phyloP scores from a whole-genome alignment of 73 alveolate species.

The Paramecium bursaria region DNA sequence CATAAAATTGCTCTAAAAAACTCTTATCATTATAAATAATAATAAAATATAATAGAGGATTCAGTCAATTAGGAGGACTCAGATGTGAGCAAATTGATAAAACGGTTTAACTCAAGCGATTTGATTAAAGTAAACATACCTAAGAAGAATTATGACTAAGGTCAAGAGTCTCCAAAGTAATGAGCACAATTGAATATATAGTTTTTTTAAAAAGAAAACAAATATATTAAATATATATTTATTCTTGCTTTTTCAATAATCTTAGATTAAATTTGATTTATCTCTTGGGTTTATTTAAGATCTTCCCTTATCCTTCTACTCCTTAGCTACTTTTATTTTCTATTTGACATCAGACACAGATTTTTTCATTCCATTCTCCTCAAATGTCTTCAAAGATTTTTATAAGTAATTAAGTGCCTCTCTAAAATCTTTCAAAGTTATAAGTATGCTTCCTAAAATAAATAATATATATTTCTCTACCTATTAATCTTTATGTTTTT shows the following conservation, averaged over 20 bases:
- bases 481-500: conserved; percentile 84
- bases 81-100: conserved; percentile 50
- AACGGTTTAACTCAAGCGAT: conserved; percentile 49
- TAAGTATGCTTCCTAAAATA: conserved; percentile 73
- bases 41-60: conserved; percentile 20
- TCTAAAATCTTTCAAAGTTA: conserved; percentile 71
- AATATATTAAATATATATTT: too few relatives aligned
- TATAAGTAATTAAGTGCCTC: conserved; percentile 83
- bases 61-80: conserved; percentile 7
- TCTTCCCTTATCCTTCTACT: conserved; percentile 62
- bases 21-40: conserved; percentile 10
- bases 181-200: too few relatives aligned
- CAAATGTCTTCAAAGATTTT: conserved; percentile 69
- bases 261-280: conserved; percentile 57
- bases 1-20: conserved; percentile 56
- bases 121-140: conserved; percentile 45
- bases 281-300: conserved; percentile 52
- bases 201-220: too few relatives aligned
- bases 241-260: conserved; percentile 44
- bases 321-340: conserved; percentile 63
- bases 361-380: conserved; percentile 72
- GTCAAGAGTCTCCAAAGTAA: too few relatives aligned
- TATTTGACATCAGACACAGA: conserved; percentile 70
- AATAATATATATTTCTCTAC: neutral
- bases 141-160: too few relatives aligned